Evolutionary conservation across 768 basidiomycete genomes (phyloP).

Genomic region (Nidularia pulvinata): DNA sequence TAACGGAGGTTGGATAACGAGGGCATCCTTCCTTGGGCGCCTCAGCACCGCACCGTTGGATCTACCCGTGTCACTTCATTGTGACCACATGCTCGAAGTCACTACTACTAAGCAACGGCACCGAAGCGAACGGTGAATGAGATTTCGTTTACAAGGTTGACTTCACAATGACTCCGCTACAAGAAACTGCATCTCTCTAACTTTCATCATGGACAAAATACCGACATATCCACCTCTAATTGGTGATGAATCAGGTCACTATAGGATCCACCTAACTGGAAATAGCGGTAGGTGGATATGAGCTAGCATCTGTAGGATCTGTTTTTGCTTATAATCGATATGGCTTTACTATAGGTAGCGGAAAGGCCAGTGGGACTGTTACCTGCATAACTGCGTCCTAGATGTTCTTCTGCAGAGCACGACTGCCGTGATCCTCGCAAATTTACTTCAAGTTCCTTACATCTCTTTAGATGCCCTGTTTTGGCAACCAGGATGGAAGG

Average conservation of each 20-base stretch:
- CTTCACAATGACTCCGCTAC: no score
- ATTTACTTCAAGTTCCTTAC: conserved; percentile 39
- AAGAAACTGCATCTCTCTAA: no score
- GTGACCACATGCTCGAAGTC: no score
- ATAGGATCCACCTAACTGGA: conserved; percentile 46
- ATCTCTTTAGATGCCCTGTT: conserved; percentile 45
- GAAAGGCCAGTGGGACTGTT: conserved; percentile 20
- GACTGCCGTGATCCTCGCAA: conserved; percentile 39
- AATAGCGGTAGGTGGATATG: conserved; percentile 42
- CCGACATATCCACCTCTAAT: conserved; percentile 29
- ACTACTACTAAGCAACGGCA: no score
- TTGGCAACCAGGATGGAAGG: conserved; percentile 51
- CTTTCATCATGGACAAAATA: no score
- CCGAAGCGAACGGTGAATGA: no score
- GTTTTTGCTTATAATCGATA: not conserved
- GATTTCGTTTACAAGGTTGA: no score
- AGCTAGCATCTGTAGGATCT: not conserved
- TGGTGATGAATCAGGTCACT: conserved; percentile 45
- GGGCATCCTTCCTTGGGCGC: no score
- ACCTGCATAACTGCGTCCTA: not conserved
- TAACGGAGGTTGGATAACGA: no score
- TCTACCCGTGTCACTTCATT: no score
- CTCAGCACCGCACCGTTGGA: no score
- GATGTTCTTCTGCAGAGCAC: conserved; percentile 37
- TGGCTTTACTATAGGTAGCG: no score